These are phyloP conservation scores for Aspergillus baeticus DNA, from an alignment of 495 filamentous ascomycete species.

Conservation along the genomic window DNA sequence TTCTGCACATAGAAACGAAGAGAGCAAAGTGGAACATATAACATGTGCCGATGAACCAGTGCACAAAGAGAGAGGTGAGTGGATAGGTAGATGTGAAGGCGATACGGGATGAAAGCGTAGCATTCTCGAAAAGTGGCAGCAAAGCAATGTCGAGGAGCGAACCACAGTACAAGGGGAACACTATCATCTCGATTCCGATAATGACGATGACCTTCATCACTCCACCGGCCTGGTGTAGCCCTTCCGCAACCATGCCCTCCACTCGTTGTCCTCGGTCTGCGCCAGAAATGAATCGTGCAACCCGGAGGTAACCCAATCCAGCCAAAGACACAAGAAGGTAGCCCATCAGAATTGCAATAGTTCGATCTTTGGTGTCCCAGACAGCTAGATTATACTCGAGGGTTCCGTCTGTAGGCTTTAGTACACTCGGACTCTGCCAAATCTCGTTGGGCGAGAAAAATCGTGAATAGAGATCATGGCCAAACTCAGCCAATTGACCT, in stretches of 20 bases:
- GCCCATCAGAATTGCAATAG: constrained; percentile 76
- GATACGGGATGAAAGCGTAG: constrained; percentile 71
- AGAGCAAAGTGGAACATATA: constrained; percentile 99
- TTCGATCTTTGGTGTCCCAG: constrained; percentile 75
- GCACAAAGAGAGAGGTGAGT: constrained; percentile 86
- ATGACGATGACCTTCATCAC: constrained; percentile 98
- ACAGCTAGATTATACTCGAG: constrained; percentile 64
- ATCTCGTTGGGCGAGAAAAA: constrained; percentile 20
- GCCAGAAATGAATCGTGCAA: constrained; percentile 63
- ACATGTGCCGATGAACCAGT: constrained; percentile 98
- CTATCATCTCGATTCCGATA: constrained; percentile 98
- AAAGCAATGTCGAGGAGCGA: constrained; percentile 85
- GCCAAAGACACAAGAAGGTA: constrained; percentile 72
- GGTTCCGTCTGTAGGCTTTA: constrained; percentile 20
- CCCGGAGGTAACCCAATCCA: constrained; percentile 74
- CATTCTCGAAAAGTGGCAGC: constrained; percentile 81
- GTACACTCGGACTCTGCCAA: constrained; percentile 25
- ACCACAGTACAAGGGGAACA: constrained; percentile 94
- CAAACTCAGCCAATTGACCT: constrained; percentile 24
- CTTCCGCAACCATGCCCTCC: constrained; percentile 77
- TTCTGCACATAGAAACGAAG: constrained; percentile 98
- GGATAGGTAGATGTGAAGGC: constrained; percentile 73
- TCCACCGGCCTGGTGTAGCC: constrained; percentile 87
- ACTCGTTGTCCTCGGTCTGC: constrained; percentile 65
- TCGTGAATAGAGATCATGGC: constrained; percentile 20